Evolutionary conservation across 2,329 filamentous ascomycete species (phyloP).

Genomic region (Shiraia sp.): DNA sequence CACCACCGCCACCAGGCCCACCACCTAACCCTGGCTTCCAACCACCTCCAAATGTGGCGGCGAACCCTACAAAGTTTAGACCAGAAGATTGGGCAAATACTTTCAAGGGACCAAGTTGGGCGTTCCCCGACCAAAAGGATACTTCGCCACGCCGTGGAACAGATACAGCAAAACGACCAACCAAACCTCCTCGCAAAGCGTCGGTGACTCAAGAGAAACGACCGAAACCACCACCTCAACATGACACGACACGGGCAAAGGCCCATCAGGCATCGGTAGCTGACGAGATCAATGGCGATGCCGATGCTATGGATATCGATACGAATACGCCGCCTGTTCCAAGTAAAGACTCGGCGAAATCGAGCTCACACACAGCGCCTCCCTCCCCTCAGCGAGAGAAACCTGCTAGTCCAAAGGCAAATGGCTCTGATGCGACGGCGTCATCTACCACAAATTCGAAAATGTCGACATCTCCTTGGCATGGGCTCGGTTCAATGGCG

Average conservation of each 20-base stretch:
- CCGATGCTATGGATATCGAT: conserved; percentile 56
- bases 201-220: conserved; percentile 36
- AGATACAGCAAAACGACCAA: conserved; percentile 26
- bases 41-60: conserved; percentile 18
- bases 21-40: conserved; percentile 31
- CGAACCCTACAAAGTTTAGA: conserved; percentile 45
- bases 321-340: conserved; percentile 32
- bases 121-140: conserved; percentile 32
- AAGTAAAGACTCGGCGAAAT: conserved; percentile 12
- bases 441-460: conserved; percentile 20
- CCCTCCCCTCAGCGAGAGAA: conserved; percentile 7
- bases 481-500: conserved; percentile 52
- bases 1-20: conserved; percentile 35
- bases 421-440: conserved; percentile 18
- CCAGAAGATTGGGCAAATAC: conserved; percentile 49
- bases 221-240: conserved; percentile 33
- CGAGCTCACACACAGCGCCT: conserved; percentile 6
- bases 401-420: conserved; percentile 12
- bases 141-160: conserved; percentile 37
- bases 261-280: conserved; percentile 39
- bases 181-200: conserved; percentile 33
- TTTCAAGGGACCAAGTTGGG: conserved; percentile 50
- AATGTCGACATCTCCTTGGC: conserved; percentile 43
- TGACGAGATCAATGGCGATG: conserved; percentile 27
- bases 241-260: conserved; percentile 28